phyloP scores from a whole-genome alignment of 305 asterid genomes.

The Fraxinus dipetala region DNA sequence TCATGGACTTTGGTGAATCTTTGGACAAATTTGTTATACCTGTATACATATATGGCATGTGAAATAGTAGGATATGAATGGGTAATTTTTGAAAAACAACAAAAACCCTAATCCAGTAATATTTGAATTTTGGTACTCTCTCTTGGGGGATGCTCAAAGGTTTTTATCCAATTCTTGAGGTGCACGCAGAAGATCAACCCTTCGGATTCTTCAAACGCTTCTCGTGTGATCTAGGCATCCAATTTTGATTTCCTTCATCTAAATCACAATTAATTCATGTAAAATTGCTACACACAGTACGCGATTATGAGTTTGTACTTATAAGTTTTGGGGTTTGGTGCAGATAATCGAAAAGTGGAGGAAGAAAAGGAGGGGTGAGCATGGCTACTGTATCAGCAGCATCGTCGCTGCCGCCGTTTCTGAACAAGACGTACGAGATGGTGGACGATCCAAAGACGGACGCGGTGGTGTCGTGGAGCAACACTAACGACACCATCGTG shows the following conservation, averaged over 20 bases:
- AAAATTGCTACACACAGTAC: not conserved
- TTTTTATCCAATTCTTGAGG: not conserved
- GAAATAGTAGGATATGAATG: not conserved
- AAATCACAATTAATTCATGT: not conserved
- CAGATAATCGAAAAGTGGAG: not conserved
- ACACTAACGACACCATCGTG: slow-evolving; percentile 17
- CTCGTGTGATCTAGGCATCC: not conserved
- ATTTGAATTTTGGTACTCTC: not conserved
- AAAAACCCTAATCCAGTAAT: not conserved
- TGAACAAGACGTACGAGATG: slow-evolving; percentile 21
- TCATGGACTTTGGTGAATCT: not conserved
- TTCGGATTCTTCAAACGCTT: not conserved
- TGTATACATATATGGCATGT: too few species aligned
- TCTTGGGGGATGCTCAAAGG: not conserved
- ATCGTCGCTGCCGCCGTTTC: slow-evolving; percentile 13
- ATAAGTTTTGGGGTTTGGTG: not conserved
- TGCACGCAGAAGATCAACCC: slow-evolving; percentile 1
- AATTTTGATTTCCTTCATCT: not conserved
- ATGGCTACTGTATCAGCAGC: not conserved
- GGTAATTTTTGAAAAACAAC: not conserved
- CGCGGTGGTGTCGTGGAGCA: slow-evolving; percentile 14
- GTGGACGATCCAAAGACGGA: slow-evolving; percentile 19
- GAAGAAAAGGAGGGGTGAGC: not conserved
- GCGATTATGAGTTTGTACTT: not conserved
- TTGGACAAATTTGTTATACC: not conserved